Base-by-base conservation (phyloP, 2,329 filamentous ascomycete genomes). In the Cyclaneusma minus region DNA sequence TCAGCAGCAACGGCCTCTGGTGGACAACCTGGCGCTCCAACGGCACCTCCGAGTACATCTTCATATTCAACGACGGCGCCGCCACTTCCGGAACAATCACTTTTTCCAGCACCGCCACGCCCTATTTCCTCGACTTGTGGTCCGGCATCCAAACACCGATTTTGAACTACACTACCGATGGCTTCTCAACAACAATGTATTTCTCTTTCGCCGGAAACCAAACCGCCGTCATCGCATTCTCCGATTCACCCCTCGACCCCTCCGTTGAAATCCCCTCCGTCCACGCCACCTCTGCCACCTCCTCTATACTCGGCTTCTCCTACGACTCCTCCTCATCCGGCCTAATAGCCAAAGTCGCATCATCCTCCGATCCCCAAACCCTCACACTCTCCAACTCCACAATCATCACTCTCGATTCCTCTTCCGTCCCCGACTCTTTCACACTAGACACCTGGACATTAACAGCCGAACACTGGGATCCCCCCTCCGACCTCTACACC, bases 111-210 rank as follows among this genome's bases (percentile, higher is more conserved):
- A 48, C 36, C 10, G 44, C 41, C 13, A 39, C 33, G 5, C 55
- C 56, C 4, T 54, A 50, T 32, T 16, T 43, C 16, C 50, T 51
- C 27, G 42, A 62, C 35, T 50, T 54, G 4, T 62, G 55, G 52
- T 56, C 53, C 2, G 58, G 57, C 6, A 36, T 41, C 4, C 28
- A 41, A 14, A 45, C 29, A 4, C 47, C 46, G 0, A 31, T 57
- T 12, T 21, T 44, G 2, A 35, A 41, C 4, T 57, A 56, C 29
- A 38, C 42, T n/a, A 32, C 40, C 6, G 38, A 29, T 3, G 28
- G 39, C 3, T 38, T 33, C 4, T 34, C 28, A 0, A 53, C 47
- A 1, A 41, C 35, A 1, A 47, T 58, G 9, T 42, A 45, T 3
- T 30, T 60, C 9, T 29, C 27, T 3, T 36, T 62, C 3, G 48